Conservation (phyloP, 176 grass and related monocot genomes). For the Ampelocalamus luodianensis region DNA sequence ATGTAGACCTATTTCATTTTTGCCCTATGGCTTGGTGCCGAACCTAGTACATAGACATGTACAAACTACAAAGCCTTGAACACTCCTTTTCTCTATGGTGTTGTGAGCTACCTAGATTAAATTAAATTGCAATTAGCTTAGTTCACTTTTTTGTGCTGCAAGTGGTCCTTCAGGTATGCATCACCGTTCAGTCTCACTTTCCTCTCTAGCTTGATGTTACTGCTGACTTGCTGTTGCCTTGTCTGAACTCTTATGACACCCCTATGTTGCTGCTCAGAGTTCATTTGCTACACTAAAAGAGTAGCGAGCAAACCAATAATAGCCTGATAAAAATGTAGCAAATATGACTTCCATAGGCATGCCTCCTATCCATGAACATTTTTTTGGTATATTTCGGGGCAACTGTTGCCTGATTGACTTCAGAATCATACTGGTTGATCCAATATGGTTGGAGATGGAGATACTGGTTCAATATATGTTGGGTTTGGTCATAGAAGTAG, state of each 20-base stretch:
- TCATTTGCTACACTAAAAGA: neutral
- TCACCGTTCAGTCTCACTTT: neutral
- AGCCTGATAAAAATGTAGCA: neutral
- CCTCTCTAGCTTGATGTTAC: neutral
- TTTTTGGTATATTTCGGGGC: neutral
- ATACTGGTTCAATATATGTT: neutral
- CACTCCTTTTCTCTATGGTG: neutral
- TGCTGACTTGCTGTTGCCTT: neutral
- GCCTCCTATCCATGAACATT: neutral
- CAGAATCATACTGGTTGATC: neutral
- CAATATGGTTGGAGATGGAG: neutral
- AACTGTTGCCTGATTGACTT: neutral
- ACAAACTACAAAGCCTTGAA: neutral
- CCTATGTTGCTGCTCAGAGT: neutral
- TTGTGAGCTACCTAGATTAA: neutral
- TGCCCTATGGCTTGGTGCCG: too few relatives aligned
- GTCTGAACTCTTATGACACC: neutral
- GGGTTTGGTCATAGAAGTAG: neutral
- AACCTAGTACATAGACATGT: neutral
- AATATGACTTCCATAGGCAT: too few relatives aligned
- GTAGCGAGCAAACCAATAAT: neutral
- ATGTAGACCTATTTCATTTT: neutral
- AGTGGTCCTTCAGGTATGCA: neutral
- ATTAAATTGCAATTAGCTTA: neutral
- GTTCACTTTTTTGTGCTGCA: neutral